Base-by-base conservation (phyloP, 352 stramenopile genomes). In the Blastocystis sp. region DNA sequence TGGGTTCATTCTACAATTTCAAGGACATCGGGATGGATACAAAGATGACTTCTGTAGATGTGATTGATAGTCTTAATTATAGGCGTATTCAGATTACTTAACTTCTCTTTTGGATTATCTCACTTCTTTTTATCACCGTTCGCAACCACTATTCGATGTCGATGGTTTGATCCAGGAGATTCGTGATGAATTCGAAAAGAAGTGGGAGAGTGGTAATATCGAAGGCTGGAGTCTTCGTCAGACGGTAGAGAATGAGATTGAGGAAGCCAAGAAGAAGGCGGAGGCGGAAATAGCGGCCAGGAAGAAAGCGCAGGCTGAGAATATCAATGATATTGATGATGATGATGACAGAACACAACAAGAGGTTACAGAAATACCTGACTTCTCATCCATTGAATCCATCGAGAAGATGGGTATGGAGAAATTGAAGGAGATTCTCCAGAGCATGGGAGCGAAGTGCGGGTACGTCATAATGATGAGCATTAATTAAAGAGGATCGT, bases 81-180 rank as follows among this genome's bases (percentile, higher is more conserved):
- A 87, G 43, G 46, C 51, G 0, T 89, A 89, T 24, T 9, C 42
- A 12, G 59, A 65, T 11, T 94, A 95, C 83, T 67, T 95, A 52
- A 88, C 88, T 11, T 91, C 93, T 35, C 90, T 95, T 61, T 93
- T 93, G 86, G 80, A 83, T 73, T 95, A 95, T 89, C 89, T 95
- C 88, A 90, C 93, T 69, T 91, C 91, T 61, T 95, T 95, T 75
- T 94, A 95, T 88, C 91, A 91, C 35, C 92, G 92, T 78, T 94
- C 93, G 51, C 93, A 95, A 88, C 92, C 93, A 80, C 92, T 95
- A 19, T 92, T 94, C 87, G 92, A 94, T 59, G 83, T 95, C 6
- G 92, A 94, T 73, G 46, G 32, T n/a, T n/a, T 78, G 12, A 16
- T 78, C 12, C 21, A 74, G 39, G 66, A 78, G 66, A 58, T 67